These are phyloP conservation scores for Solanum neorickii DNA, from an alignment of 257 asterid genomes.

Conservation along the genomic window DNA sequence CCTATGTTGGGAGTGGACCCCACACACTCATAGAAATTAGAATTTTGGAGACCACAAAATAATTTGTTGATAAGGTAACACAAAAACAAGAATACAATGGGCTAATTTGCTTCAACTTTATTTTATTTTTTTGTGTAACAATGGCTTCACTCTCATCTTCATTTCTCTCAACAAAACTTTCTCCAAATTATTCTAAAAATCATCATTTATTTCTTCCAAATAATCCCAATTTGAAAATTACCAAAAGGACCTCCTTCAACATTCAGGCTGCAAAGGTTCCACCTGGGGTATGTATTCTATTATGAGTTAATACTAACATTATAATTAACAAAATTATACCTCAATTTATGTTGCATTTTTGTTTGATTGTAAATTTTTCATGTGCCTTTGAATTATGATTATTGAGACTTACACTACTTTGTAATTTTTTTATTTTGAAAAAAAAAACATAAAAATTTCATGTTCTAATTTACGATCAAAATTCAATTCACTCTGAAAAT, in stretches of 20 bases:
- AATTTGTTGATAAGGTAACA: neutral
- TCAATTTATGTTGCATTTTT: too few relatives aligned
- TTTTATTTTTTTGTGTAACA: neutral
- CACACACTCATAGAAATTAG: neutral
- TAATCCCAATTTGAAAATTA: neutral
- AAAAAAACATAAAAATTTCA: too few relatives aligned
- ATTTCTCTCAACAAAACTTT: constrained; percentile 24
- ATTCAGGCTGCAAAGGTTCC: constrained; percentile 81
- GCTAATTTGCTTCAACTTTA: too few relatives aligned
- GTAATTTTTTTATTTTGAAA: too few relatives aligned
- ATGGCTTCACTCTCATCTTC: constrained; percentile 24
- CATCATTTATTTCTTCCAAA: neutral
- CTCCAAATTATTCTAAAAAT: constrained; percentile 2
- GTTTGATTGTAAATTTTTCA: too few relatives aligned
- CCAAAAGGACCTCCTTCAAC: constrained; percentile 24
- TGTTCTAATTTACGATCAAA: too few relatives aligned
- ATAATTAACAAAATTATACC: too few relatives aligned
- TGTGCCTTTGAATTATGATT: too few relatives aligned
- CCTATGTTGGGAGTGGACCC: neutral
- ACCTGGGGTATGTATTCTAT: constrained; percentile 35
- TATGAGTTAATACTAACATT: too few relatives aligned
- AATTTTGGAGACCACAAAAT: neutral
- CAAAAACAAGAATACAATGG: neutral
- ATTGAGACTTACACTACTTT: too few relatives aligned
- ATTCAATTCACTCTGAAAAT: fast-evolving